phyloP scores from a whole-genome alignment of 2,329 filamentous ascomycete species.

The Tothia fuscella region DNA sequence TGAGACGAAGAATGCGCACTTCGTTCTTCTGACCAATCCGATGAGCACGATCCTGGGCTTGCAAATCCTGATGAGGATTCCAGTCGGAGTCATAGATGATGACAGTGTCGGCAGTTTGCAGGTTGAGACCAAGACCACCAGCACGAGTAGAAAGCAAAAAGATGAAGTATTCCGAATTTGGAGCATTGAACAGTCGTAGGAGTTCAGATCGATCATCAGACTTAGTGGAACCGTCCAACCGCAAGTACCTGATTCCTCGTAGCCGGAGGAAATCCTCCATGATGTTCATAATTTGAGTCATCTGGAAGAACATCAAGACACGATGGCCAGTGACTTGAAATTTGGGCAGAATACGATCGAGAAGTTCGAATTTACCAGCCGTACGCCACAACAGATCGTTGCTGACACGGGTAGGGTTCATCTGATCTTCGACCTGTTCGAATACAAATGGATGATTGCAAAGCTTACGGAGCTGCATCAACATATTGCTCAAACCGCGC shows the following conservation, averaged over 20 bases:
- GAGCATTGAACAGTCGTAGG: conserved; percentile 78
- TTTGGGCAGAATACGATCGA: conserved; percentile 87
- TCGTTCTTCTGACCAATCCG: conserved; percentile 99
- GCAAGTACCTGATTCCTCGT: conserved; percentile 72
- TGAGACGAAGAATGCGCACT: conserved; percentile 87
- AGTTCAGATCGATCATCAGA: conserved; percentile 93
- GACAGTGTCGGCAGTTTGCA: conserved; percentile 96
- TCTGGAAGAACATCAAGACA: conserved; percentile 99
- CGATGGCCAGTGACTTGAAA: conserved; percentile 85
- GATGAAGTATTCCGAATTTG: conserved; percentile 87
- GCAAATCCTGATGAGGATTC: conserved; percentile 98
- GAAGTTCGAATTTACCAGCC: conserved; percentile 89
- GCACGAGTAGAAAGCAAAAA: conserved; percentile 98
- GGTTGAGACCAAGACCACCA: conserved; percentile 90
- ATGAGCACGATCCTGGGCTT: conserved; percentile 98
- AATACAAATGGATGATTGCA: conserved; percentile 99
- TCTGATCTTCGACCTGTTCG: conserved; percentile 92
- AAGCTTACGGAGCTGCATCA: conserved; percentile 97
- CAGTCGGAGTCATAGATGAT: conserved; percentile 99
- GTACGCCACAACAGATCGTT: conserved; percentile 95
- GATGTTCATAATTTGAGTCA: conserved; percentile 99
- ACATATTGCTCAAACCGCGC: conserved; percentile 96
- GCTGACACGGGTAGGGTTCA: conserved; percentile 79
- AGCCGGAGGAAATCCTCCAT: conserved; percentile 96
- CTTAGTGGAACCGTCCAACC: conserved; percentile 93